Base-by-base conservation (phyloP, 225 moss, liverwort and hornwort species). In the Lunularia cruciata region DNA sequence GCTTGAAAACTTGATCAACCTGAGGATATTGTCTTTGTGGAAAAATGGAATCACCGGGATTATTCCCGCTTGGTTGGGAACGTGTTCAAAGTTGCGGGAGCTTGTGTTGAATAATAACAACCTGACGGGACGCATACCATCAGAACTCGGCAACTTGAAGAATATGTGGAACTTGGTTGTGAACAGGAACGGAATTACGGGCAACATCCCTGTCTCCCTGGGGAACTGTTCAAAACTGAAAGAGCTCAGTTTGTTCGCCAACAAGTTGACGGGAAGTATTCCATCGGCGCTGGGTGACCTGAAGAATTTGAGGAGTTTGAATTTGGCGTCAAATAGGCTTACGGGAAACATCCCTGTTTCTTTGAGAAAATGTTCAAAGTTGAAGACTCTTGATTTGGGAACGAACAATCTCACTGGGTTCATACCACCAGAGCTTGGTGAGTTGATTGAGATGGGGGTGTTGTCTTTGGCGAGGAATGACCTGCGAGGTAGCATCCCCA, bases 401-500 rank as follows among this genome's bases (percentile, higher is more conserved):
- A 64, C 72, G 1, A 84, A 84, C 47, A 62, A 71, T 23, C 40
- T 87, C 8, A 84, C 82, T 0, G 87, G 87, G 1, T 30, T 26
- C 0, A 48, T 87, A 5, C 87, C 87, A 0, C 0, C 52, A 0
- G 84, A 87, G 60, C 73, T 87, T 26, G 74, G 67, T 0, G 43
- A 35, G 4, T 23, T 87, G 0, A 78, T 81, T 14, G 75, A 67
- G 3, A 77, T 87, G 14, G 69, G 64, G 38, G 79, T 84, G 14
- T 37, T 87, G 26, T 77, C 79, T 2, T 57, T 87, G 1, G 82
- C 72, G 2, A 52, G 66, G n/a, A 87, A 87, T 33, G 62, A 9
- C 35, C 30, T 87, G 6, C 71, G 53, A 36, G 87, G 85, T 10
- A 80, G 68, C 60, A 85, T 87, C 8, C 87, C 87, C 3, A 66